Percentiles rank a stretch among this genome's conserved stretches.
phyloP scores from a whole-genome alignment of 2,329 filamentous ascomycete genomes.

The Alternaria consortialis region DNA sequence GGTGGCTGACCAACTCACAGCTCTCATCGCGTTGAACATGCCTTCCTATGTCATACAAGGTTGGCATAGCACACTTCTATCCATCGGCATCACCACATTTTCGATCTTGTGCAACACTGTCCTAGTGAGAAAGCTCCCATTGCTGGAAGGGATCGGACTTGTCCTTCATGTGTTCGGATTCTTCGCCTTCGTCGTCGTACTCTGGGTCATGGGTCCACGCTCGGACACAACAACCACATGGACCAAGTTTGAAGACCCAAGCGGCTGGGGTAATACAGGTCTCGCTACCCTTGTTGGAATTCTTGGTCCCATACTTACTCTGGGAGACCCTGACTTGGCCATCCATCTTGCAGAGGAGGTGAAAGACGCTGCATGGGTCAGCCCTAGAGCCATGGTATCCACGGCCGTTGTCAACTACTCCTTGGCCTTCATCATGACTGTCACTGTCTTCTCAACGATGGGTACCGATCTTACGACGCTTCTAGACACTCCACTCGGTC shows the following conservation, averaged over 20 bases:
- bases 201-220: conserved; percentile 41
- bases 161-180: conserved; percentile 61
- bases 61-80: conserved; percentile 63
- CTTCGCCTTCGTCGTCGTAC: conserved; percentile 56
- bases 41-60: conserved; percentile 45
- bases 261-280: conserved; percentile 51
- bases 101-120: conserved; percentile 53
- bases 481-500: conserved; percentile 25
- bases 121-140: conserved; percentile 49
- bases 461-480: too few relatives aligned
- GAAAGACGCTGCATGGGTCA: conserved; percentile 28
- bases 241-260: conserved; percentile 56
- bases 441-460: conserved; percentile 24
- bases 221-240: conserved; percentile 52
- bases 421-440: conserved; percentile 43
- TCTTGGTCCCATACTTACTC: conserved; percentile 39
- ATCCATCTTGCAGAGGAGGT: conserved; percentile 46
- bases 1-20: too few relatives aligned
- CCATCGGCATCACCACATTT: conserved; percentile 52
- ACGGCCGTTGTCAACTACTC: conserved; percentile 46
- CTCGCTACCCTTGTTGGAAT: conserved; percentile 55
- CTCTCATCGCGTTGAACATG: conserved; percentile 49
- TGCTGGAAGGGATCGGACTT: conserved; percentile 44
- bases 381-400: conserved; percentile 49
- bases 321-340: conserved; percentile 46